These are phyloP conservation scores for Ceratorhiza oryzae-sativae DNA, from an alignment of 1,284 basidiomycete genomes.

Conservation along the genomic window DNA sequence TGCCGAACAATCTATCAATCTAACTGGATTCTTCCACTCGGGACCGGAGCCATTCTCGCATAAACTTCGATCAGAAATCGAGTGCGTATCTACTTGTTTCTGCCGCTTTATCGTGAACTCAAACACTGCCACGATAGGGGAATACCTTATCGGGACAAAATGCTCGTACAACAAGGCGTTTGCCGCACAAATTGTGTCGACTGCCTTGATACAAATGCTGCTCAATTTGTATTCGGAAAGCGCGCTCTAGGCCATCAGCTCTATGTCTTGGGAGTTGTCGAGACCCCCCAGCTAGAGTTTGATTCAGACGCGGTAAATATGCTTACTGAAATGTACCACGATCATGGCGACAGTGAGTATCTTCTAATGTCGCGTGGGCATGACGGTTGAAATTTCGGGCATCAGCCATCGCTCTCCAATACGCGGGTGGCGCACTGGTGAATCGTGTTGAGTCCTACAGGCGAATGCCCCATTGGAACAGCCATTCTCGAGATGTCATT, in stretches of 20 bases:
- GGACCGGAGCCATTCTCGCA: slow-evolving; percentile 80
- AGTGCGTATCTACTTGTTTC: slow-evolving; percentile 12
- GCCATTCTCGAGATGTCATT: slow-evolving; percentile 96
- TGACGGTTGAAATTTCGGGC: neutral
- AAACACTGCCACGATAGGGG: slow-evolving; percentile 40
- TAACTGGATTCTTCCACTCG: slow-evolving; percentile 94
- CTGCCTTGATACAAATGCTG: slow-evolving; percentile 97
- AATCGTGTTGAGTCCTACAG: slow-evolving; percentile 98
- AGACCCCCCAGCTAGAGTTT: slow-evolving; percentile 84
- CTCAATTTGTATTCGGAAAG: slow-evolving; percentile 98
- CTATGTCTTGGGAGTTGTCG: slow-evolving; percentile 89
- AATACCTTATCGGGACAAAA: slow-evolving; percentile 66
- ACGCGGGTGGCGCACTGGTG: slow-evolving; percentile 94
- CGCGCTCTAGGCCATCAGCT: slow-evolving; percentile 94
- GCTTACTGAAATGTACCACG: slow-evolving; percentile 99
- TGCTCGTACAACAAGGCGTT: slow-evolving; percentile 89
- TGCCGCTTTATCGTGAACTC: neutral
- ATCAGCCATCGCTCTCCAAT: slow-evolving; percentile 91
- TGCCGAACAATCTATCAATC: slow-evolving; percentile 91
- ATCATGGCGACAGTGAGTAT: slow-evolving; percentile 87
- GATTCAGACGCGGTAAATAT: slow-evolving; percentile 97
- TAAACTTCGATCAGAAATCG: slow-evolving; percentile 56
- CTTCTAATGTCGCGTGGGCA: neutral
- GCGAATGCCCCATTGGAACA: slow-evolving; percentile 96
- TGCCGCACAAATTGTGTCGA: slow-evolving; percentile 94